Evolutionary conservation across 1,139 yeast genomes (phyloP).

Genomic region (Yamadazyma triangularis): DNA sequence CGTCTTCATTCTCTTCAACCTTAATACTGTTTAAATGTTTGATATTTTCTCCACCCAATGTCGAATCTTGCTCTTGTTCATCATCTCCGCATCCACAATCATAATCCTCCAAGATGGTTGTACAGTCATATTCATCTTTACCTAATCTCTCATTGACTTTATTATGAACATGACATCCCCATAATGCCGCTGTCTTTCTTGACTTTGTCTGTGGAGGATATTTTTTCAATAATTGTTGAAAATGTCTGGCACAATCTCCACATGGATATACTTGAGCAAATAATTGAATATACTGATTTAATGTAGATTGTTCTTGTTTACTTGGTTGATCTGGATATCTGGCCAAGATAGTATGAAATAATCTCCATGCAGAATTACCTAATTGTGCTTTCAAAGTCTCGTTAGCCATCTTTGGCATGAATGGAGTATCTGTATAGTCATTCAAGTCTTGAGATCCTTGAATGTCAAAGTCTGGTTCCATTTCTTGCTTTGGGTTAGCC

Average conservation of each 20-base stretch:
- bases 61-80: conserved; percentile 41
- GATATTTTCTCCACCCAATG: conserved; percentile 33
- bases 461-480: background rate
- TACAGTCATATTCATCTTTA: conserved; percentile 78
- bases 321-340: conserved; percentile 85
- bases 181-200: conserved; percentile 78
- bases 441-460: conserved; percentile 9
- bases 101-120: conserved; percentile 78
- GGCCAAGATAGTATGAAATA: conserved; percentile 84
- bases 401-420: conserved; percentile 84
- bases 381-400: conserved; percentile 60
- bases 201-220: conserved; percentile 83
- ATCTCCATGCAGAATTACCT: conserved; percentile 87
- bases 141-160: conserved; percentile 68
- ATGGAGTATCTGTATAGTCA: conserved; percentile 43
- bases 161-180: conserved; percentile 98
- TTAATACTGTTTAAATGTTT: conserved; percentile 40
- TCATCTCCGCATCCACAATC: conserved; percentile 95
- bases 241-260: conserved; percentile 94
- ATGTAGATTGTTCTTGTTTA: conserved; percentile 55
- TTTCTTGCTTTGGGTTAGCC: background rate
- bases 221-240: conserved; percentile 58
- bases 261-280: conserved; percentile 86
- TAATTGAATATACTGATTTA: conserved; percentile 48
- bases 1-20: conserved; percentile 37